Percentiles rank a stretch among this genome's conserved stretches.
Conservation (phyloP, 805 yeast species). For the Metschnikowia noctiluminum region DNA sequence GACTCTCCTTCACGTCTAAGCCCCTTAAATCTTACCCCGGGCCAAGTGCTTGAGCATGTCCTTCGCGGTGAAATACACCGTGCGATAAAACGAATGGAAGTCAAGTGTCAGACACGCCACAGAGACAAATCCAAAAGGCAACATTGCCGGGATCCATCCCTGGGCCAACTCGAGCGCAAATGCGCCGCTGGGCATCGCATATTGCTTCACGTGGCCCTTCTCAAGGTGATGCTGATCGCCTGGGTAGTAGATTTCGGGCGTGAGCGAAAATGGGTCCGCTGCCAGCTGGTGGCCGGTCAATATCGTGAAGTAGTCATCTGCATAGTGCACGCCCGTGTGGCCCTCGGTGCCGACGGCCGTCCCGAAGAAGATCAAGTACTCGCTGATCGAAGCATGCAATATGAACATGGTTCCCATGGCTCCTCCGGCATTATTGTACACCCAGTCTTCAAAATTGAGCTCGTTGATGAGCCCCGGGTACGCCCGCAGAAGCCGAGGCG, state of each 20-base stretch:
- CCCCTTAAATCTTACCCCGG: conserved; percentile 61
- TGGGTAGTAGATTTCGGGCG: conserved; percentile 72
- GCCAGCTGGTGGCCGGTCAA: conserved; percentile 77
- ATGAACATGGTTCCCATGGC: conserved; percentile 98
- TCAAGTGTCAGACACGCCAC: conserved; percentile 79
- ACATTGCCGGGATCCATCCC: conserved; percentile 98
- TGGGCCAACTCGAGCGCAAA: conserved; percentile 95
- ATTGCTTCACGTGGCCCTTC: conserved; percentile 78
- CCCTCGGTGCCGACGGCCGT: conserved; percentile 95
- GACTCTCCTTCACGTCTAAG: background rate
- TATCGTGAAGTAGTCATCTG: conserved; percentile 96
- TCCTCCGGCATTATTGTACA: conserved; percentile 96
- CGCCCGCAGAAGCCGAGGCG: conserved; percentile 39
- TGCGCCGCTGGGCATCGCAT: conserved; percentile 74
- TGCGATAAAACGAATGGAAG: conserved; percentile 59
- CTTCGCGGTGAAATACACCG: conserved; percentile 69
- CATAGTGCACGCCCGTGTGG: conserved; percentile 91
- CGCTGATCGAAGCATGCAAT: conserved; percentile 90
- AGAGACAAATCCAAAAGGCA: conserved; percentile 91
- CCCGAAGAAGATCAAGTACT: conserved; percentile 91
- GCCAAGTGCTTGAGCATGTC: conserved; percentile 72
- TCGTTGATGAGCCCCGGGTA: conserved; percentile 78
- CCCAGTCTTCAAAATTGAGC: conserved; percentile 80
- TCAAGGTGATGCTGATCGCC: conserved; percentile 82
- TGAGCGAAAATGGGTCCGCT: conserved; percentile 58